These are phyloP conservation scores for Mycena crocata DNA, from an alignment of 768 basidiomycete species.

Conservation along the genomic window DNA sequence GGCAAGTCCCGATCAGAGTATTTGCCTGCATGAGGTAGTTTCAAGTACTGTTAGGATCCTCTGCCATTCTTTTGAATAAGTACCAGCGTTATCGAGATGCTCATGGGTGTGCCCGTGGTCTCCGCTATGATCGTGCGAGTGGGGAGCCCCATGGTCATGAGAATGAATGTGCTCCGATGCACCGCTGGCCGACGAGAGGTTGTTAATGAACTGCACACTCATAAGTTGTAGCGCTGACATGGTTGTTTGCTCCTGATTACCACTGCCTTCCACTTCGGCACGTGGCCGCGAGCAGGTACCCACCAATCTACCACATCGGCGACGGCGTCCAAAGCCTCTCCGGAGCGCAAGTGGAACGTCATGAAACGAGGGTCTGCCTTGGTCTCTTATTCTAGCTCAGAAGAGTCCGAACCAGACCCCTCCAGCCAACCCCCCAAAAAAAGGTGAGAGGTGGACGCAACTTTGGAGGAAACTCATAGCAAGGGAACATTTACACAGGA, in stretches of 20 bases:
- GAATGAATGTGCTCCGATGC: constrained; percentile 54
- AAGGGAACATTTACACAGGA: constrained; percentile 53
- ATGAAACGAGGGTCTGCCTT: constrained; percentile 55
- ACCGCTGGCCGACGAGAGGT: constrained; percentile 52
- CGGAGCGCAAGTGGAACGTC: too few relatives aligned
- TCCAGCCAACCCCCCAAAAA: constrained; percentile 49
- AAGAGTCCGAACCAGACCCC: constrained; percentile 34
- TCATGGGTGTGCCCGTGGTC: constrained; percentile 98
- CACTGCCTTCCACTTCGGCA: neutral
- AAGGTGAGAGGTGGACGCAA: too few relatives aligned
- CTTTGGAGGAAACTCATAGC: neutral
- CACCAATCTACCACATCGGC: too few relatives aligned
- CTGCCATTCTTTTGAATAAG: constrained; percentile 1
- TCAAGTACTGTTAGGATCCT: neutral
- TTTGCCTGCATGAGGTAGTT: constrained; percentile 69
- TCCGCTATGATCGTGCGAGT: constrained; percentile 67
- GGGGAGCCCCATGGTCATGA: constrained; percentile 58
- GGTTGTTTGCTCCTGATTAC: constrained; percentile 4
- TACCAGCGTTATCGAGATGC: constrained; percentile 89
- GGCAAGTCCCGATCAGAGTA: constrained; percentile 94
- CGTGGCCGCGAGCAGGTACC: neutral
- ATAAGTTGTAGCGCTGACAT: too few relatives aligned
- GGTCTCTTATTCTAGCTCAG: constrained; percentile 65
- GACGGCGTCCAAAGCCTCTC: too few relatives aligned
- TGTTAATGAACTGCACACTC: constrained; percentile 85